Percentiles rank a stretch among this genome's conserved stretches.
These are phyloP conservation scores for Phlegmacium glaucopus DNA, from an alignment of 768 basidiomycete species.

Conservation along the genomic window DNA sequence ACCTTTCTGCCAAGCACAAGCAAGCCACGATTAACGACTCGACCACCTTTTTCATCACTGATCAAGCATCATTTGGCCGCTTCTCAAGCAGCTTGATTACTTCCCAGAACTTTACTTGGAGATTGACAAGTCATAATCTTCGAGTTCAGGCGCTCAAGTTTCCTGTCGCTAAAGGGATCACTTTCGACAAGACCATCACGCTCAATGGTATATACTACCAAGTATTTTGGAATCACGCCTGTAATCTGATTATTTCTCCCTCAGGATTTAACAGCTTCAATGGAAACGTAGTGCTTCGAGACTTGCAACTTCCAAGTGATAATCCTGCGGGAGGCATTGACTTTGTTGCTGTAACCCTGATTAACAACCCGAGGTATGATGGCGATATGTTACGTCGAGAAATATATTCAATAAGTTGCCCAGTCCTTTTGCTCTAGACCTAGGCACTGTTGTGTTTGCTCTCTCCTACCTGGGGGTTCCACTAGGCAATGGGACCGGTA, in stretches of 20 bases:
- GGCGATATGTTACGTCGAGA: not conserved
- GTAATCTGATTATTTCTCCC: not conserved
- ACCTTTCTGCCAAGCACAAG: slow-evolving; percentile 47
- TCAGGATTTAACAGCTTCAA: slow-evolving; percentile 61
- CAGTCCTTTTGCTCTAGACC: slow-evolving; percentile 66
- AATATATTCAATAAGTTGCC: not conserved
- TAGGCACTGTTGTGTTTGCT: slow-evolving; percentile 65
- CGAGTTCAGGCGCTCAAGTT: slow-evolving; percentile 65
- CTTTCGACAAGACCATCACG: slow-evolving; percentile 57
- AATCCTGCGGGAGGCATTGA: slow-evolving; percentile 65
- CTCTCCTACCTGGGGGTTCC: slow-evolving; percentile 54
- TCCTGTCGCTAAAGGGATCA: slow-evolving; percentile 61
- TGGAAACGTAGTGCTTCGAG: slow-evolving; percentile 49
- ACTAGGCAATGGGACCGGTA: slow-evolving; percentile 53
- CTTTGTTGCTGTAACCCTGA: slow-evolving; percentile 51
- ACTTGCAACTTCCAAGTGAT: slow-evolving; percentile 66
- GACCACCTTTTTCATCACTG: slow-evolving; percentile 51
- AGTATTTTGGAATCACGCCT: not conserved
- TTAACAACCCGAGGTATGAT: slow-evolving; percentile 55
- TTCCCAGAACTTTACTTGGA: slow-evolving; percentile 65
- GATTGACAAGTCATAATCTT: slow-evolving; percentile 51
- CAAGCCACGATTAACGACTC: slow-evolving; percentile 62
- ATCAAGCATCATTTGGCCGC: slow-evolving; percentile 55
- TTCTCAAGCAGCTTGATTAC: slow-evolving; percentile 68
- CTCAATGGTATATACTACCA: slow-evolving; percentile 42